Conservation (phyloP, 2,329 filamentous ascomycete genomes). For the Hypoxylon sp. region DNA sequence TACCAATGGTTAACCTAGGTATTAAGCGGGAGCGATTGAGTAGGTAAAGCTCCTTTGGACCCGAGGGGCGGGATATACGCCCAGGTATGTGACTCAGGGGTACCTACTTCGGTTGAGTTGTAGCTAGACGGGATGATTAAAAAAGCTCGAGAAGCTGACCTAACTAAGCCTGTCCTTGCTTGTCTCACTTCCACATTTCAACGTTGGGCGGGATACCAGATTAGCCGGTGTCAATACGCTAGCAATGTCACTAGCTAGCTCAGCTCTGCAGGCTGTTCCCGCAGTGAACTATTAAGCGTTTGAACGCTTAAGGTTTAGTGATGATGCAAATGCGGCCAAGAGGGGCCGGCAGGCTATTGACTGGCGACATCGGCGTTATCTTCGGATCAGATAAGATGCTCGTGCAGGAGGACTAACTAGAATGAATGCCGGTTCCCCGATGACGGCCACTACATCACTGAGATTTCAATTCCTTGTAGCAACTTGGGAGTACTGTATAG, state of each 20-base stretch:
- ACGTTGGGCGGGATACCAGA: conserved; percentile 23
- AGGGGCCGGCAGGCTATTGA: conserved; percentile 38
- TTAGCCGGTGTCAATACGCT: conserved; percentile 23
- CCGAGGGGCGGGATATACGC: conserved; percentile 15
- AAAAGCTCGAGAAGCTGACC: too few species aligned
- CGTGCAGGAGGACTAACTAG: conserved; percentile 45
- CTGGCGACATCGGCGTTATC: conserved; percentile 65
- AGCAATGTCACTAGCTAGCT: conserved; percentile 15
- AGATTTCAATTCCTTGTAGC: conserved; percentile 24
- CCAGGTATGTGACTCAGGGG: conserved; percentile 20
- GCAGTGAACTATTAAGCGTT: neutral
- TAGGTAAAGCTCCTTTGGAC: conserved; percentile 25
- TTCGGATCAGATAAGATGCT: conserved; percentile 69
- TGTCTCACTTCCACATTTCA: conserved; percentile 23
- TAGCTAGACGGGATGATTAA: too few species aligned
- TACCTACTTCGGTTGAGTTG: conserved; percentile 10
- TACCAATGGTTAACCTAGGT: conserved; percentile 19
- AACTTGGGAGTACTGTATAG: neutral
- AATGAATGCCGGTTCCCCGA: conserved; percentile 35
- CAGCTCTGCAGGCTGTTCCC: conserved; percentile 17
- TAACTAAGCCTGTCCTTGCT: neutral
- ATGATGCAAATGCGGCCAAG: conserved; percentile 47
- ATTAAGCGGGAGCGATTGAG: conserved; percentile 18
- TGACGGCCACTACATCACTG: conserved; percentile 28
- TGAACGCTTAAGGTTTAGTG: too few species aligned